These are phyloP conservation scores for Alloteropsis angusta DNA, from an alignment of 202 grass and related monocot genomes.

Conservation along the genomic window DNA sequence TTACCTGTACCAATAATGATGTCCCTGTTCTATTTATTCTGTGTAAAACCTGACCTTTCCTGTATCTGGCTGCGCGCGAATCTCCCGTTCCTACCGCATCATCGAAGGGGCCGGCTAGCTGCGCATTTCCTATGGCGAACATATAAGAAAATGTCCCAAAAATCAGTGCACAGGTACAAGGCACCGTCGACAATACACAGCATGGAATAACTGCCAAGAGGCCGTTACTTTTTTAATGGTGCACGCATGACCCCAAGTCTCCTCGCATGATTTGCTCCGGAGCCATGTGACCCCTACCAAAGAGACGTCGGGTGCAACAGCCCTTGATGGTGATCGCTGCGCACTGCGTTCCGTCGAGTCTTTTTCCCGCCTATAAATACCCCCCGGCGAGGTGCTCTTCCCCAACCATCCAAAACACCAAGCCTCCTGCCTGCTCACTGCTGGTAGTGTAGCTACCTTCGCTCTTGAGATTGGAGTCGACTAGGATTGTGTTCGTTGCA, in stretches of 20 bases:
- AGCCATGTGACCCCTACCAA: conserved; percentile 40
- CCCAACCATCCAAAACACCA: conserved; percentile 9
- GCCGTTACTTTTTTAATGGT: background rate
- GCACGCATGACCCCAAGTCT: background rate
- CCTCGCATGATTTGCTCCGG: conserved; percentile 24
- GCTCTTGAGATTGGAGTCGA: background rate
- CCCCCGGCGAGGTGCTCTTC: background rate
- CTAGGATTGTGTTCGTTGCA: background rate
- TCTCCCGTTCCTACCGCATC: background rate
- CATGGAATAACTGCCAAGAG: conserved; percentile 11
- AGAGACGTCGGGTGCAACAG: conserved; percentile 33
- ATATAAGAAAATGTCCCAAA: background rate
- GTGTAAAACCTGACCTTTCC: background rate
- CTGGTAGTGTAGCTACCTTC: background rate
- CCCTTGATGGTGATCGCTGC: conserved; percentile 22
- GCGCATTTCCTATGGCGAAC: background rate
- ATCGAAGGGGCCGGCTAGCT: background rate
- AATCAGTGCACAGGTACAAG: background rate
- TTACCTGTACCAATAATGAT: conserved; percentile 19
- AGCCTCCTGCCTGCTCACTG: background rate
- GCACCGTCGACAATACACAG: background rate
- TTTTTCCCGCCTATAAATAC: conserved; percentile 29
- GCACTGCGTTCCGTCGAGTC: background rate
- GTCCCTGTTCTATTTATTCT: background rate
- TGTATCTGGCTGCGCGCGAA: conserved; percentile 1